Evolutionary conservation across 1,284 basidiomycete genomes (phyloP).

Genomic region (Amylostereum areolatum): DNA sequence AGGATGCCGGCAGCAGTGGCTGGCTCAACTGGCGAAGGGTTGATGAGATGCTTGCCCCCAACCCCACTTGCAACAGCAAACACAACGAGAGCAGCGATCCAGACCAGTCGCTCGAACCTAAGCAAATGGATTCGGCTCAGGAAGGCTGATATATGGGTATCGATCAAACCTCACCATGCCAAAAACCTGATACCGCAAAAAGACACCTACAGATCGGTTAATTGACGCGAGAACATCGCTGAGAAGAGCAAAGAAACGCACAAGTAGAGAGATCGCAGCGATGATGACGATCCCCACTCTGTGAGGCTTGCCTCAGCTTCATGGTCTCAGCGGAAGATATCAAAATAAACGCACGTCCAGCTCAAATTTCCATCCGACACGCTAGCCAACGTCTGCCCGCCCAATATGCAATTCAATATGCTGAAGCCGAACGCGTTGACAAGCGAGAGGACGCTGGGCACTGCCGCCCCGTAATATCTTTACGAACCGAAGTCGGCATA

Average conservation of each 20-base stretch:
- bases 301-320: background rate
- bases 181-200: conserved; percentile 78
- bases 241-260: conserved; percentile 27
- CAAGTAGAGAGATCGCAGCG: conserved; percentile 67
- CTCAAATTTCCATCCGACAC: conserved; percentile 59
- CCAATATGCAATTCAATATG: conserved; percentile 74
- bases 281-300: conserved; percentile 91
- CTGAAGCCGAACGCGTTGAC: conserved; percentile 66
- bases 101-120: conserved; percentile 72
- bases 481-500: background rate
- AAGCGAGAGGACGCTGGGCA: conserved; percentile 63
- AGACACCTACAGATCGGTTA: conserved; percentile 47
- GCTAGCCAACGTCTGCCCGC: conserved; percentile 72
- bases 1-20: conserved; percentile 49
- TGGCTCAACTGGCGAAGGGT: conserved; percentile 35
- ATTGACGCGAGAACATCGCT: conserved; percentile 1
- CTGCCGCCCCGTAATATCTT: conserved; percentile 63
- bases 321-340: conserved; percentile 4
- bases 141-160: background rate
- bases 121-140: conserved; percentile 6
- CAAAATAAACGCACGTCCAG: conserved; percentile 48
- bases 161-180: conserved; percentile 39
- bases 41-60: conserved; percentile 59
- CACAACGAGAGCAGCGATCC: conserved; percentile 75
- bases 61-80: conserved; percentile 74